Conservation (phyloP, 345 rosid species). For the Pugionium cornutum region DNA sequence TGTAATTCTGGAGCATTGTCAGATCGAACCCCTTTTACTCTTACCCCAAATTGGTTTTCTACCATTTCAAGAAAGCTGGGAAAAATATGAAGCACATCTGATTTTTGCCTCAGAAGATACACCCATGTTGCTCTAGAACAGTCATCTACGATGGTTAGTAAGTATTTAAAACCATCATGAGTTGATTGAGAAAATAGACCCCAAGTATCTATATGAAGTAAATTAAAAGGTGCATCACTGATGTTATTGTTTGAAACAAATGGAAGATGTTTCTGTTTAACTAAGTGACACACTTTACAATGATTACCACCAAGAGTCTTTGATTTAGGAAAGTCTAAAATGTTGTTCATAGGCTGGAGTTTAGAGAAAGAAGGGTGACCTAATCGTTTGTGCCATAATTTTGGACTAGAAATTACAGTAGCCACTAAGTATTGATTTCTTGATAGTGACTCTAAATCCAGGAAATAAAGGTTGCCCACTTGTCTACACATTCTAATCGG, state of each 20-base stretch:
- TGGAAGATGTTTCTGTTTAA: not conserved
- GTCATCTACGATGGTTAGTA: not conserved
- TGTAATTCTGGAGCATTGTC: too few species aligned
- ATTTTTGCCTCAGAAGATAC: not conserved
- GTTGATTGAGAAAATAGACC: not conserved
- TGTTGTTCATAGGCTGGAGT: not conserved
- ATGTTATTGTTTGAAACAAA: not conserved
- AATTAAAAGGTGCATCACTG: not conserved
- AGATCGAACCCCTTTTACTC: not conserved
- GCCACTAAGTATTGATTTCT: not conserved
- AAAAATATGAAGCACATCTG: not conserved
- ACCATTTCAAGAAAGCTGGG: too few species aligned
- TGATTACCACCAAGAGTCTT: not conserved
- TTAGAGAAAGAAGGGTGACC: not conserved
- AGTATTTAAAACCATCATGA: not conserved
- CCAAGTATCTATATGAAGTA: not conserved
- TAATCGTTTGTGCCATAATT: not conserved
- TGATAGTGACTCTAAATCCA: not conserved
- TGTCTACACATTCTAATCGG: slow-evolving; percentile 4
- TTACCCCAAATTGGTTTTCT: not conserved
- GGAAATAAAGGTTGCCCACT: not conserved
- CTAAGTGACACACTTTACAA: not conserved
- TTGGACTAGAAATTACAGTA: not conserved
- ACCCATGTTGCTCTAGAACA: not conserved
- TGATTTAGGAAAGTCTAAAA: not conserved